phyloP scores from a whole-genome alignment of 345 rosid genomes.

The Boechera divaricarpa region DNA sequence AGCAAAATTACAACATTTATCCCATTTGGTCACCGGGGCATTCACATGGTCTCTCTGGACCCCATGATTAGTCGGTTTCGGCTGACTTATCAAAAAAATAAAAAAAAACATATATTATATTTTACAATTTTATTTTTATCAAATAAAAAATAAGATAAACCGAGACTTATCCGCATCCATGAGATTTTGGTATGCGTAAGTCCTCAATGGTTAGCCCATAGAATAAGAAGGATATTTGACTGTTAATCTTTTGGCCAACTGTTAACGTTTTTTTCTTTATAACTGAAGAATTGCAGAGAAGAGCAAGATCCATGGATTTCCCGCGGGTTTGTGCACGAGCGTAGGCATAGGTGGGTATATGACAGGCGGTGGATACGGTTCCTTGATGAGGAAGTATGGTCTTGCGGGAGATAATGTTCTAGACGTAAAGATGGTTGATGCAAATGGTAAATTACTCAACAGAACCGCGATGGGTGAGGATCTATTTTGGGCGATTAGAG shows the following conservation, averaged over 20 bases:
- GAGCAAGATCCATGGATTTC: slow-evolving; percentile 61
- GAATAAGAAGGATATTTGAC: too few species aligned
- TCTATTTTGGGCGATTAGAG: slow-evolving; percentile 68
- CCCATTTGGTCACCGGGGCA: too few species aligned
- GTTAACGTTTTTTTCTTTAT: not conserved
- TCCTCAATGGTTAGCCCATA: too few species aligned
- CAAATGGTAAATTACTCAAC: slow-evolving; percentile 55
- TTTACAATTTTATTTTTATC: too few species aligned
- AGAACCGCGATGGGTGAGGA: slow-evolving; percentile 65
- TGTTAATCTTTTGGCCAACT: not conserved
- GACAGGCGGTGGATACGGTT: slow-evolving; percentile 64
- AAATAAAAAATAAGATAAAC: too few species aligned
- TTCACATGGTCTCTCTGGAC: too few species aligned
- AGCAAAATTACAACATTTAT: too few species aligned
- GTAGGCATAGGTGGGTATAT: slow-evolving; percentile 67
- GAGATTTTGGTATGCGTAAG: too few species aligned
- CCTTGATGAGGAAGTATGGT: slow-evolving; percentile 73
- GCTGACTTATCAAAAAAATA: too few species aligned
- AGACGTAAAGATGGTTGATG: slow-evolving; percentile 63
- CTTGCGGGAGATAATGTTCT: slow-evolving; percentile 69
- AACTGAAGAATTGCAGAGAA: slow-evolving; percentile 53
- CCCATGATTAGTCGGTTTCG: too few species aligned
- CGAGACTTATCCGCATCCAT: too few species aligned
- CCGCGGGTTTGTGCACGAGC: slow-evolving; percentile 62
- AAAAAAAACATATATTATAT: not conserved